Base-by-base conservation (phyloP, 2,329 filamentous ascomycete species). In the Pseudogymnoascus sp. region DNA sequence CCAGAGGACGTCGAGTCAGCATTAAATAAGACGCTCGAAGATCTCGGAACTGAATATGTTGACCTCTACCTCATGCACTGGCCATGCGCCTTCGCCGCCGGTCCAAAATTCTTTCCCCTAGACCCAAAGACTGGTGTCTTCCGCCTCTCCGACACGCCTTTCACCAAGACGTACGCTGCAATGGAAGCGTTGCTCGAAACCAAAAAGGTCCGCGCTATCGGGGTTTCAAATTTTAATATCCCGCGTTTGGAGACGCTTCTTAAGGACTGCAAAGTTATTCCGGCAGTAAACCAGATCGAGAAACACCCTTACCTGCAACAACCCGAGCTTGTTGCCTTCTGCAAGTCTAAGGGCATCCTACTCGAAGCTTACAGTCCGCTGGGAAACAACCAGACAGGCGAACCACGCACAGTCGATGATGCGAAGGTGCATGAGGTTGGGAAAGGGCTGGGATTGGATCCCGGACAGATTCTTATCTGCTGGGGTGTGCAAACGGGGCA, bases 171-270 rank as follows among this genome's bases (percentile, higher is more conserved):
- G 61, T 87, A 83, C 82, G 74, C 78, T 38, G 79, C 79, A 1
- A 81, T 88, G 79, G 80, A 84, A 71, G 77, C 79, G 66, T 69
- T 86, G 25, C 76, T 84, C 37, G 72, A 75, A n/a, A 76, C 78
- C 1, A 80, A 80, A 68, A 79, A 83, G 67, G 79, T 80, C 4
- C 78, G 77, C 64, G 75, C 82, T 65, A 85, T 88, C 61, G 85
- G 85, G 59, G 78, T 88, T 53, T 85, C 83, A 63, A 88, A 88
- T 74, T 88, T 86, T 75, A 73, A 73, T 6, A 69, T 70, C 62
- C 65, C 66, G 5, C 73, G 79, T 21, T 67, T 79, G 4, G 71
- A 77, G 66, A 64, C 69, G 5, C 69, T 79, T n/a, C 61, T 78
- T 44, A 67, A 74, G 18, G 73, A 79, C 44, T 78, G 77, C 53